Evolutionary conservation across 1,284 basidiomycete genomes (phyloP), one percentile per base, ranked within the genome.

Genomic region (Uromyces viciae-fabae): DNA sequence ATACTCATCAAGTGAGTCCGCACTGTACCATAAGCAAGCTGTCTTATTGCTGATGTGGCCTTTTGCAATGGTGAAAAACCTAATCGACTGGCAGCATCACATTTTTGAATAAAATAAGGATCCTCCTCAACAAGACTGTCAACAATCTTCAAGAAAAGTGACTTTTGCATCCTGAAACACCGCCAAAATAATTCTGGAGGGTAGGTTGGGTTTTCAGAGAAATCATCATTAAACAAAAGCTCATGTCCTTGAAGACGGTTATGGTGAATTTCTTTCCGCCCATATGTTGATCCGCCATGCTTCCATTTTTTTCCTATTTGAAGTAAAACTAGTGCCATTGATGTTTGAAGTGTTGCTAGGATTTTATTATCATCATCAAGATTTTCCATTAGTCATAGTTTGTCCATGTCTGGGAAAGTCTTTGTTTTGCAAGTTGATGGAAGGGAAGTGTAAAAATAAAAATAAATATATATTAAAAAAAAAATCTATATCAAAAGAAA

Each of bases 11-110:
- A n/a, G 11, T 14, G 36, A 11, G 33, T 75, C 40, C 0, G 74
- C 38, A 25, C 49, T 42, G n/a, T 52, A 56, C 73, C 40, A 40
- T 75, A 75, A 3, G 74, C 40, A 0, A 75, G 74, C 36, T 60
- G 54, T 3, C 33, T 19, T 0, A 75, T 46, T 9, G 58, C 56
- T 25, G 74, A 14, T 38, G 73, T 75, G 33, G 15, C 7, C 22
- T 42, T 60, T 40, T 74, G 52, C 15, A 56, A 15, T 3, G 31
- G 49, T 11, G 25, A 25, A 9, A 74, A 40, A 36, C 72, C 72
- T 22, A 38, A 19, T 8, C 33, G 8, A 3, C 42, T 33, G 17
- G 40, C n/a, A 15, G 62, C 62, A 66, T 66, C 36, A 19, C 14
- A 8, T n/a, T 43, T 68, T 43, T 68, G 64, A 31, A 42, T 11